A percentile compares a stretch with the other conserved stretches of the same genome.
These are phyloP conservation scores for Grosmannia clavigera DNA, from an alignment of 2,329 filamentous ascomycete species.

Conservation along the genomic window DNA sequence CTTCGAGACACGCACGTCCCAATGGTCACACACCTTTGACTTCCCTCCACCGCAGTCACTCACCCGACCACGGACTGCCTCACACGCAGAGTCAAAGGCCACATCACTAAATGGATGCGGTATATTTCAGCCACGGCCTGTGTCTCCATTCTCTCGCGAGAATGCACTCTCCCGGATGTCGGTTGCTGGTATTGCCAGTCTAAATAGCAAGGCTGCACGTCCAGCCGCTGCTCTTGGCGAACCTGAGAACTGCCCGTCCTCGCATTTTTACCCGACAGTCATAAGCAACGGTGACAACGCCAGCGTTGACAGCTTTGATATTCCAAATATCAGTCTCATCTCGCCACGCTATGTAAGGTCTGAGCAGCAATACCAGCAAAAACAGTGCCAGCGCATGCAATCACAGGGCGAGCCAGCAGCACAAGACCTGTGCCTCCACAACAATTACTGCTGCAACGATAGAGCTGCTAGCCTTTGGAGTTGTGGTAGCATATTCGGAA, in stretches of 20 bases:
- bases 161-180: background rate
- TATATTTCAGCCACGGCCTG: background rate
- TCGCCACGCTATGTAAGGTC: background rate
- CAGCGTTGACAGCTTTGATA: conserved; percentile 13
- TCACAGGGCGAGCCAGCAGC: background rate
- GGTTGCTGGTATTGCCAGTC: background rate
- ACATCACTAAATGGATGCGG: background rate
- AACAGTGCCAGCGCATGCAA: background rate
- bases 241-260: background rate
- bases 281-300: conserved; percentile 6
- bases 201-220: conserved; percentile 4
- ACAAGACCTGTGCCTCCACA: background rate
- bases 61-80: background rate
- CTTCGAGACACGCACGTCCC: background rate
- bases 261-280: background rate
- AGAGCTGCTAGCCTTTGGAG: background rate
- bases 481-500: background rate
- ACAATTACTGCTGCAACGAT: background rate
- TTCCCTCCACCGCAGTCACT: background rate
- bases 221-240: conserved; percentile 6
- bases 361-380: background rate
- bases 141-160: background rate
- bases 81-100: background rate
- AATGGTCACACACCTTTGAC: background rate
- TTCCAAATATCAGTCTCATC: conserved; percentile 8